These are phyloP conservation scores for Staphylotrichum tortipilum DNA, from an alignment of 495 filamentous ascomycete genomes.

Conservation along the genomic window DNA sequence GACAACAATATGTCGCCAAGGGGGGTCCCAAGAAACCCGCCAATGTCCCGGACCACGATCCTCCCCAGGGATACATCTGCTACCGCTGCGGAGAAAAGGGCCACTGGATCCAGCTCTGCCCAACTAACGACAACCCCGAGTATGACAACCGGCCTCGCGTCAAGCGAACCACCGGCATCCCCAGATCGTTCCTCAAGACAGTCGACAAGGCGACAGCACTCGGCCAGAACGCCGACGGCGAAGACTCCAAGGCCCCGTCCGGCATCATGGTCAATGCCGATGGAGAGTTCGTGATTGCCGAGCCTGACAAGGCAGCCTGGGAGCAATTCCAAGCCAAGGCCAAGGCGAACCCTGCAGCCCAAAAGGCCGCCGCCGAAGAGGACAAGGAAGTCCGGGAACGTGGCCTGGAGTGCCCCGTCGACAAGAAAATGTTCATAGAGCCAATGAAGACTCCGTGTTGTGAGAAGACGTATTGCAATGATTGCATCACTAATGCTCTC, in stretches of 20 bases:
- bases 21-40: slow-evolving; percentile 51
- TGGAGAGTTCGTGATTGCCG: slow-evolving; percentile 90
- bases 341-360: slow-evolving; percentile 72
- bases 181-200: slow-evolving; percentile 82
- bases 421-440: slow-evolving; percentile 93
- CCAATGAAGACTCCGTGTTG: slow-evolving; percentile 98
- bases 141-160: slow-evolving; percentile 85
- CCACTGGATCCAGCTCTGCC: slow-evolving; percentile 96
- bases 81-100: slow-evolving; percentile 98
- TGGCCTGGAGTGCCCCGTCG: slow-evolving; percentile 86
- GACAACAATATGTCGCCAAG: slow-evolving; percentile 46
- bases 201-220: slow-evolving; percentile 80
- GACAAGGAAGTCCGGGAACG: slow-evolving; percentile 73
- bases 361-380: slow-evolving; percentile 57
- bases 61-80: slow-evolving; percentile 88
- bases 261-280: slow-evolving; percentile 96
- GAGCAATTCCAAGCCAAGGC: slow-evolving; percentile 90
- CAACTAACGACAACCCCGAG: slow-evolving; percentile 93
- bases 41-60: slow-evolving; percentile 80
- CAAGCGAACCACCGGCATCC: slow-evolving; percentile 93
- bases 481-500: slow-evolving; percentile 95
- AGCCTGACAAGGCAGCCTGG: slow-evolving; percentile 91
- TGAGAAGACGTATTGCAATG: slow-evolving; percentile 93
- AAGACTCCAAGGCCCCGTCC: slow-evolving; percentile 65
- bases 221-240: slow-evolving; percentile 61